Evolutionary conservation across 2,329 filamentous ascomycete genomes (phyloP), one percentile per base, ranked within the genome.

Genomic region (Arthrobotrys conoides): DNA sequence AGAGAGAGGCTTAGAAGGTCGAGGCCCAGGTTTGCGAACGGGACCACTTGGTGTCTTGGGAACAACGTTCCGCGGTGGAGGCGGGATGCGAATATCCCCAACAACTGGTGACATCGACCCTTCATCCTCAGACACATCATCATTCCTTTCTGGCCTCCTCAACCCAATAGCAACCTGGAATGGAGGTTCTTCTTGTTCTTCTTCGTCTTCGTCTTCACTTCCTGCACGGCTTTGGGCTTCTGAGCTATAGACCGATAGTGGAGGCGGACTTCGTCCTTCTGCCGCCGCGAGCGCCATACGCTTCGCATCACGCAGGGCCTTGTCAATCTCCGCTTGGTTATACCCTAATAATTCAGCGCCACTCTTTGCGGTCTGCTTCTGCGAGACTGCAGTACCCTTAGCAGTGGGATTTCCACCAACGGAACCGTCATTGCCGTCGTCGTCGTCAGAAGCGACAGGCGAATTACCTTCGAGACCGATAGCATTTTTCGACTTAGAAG

Each of bases 261-360:
- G 66, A 68, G 73, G 67, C 5, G 73, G 73, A 30, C 73, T 77
- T 20, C 73, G 49, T 22, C 73, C 73, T 49, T 77, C 73, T 53
- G 73, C 73, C 14, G 67, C 38, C 27, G 73, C 73, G 57, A 77
- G 67, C 16, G 73, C 73, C 67, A 64, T 71, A 27, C 73, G 73
- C 51, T 77, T 71, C 22, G 73, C 73, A 64, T 77, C 61, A 5
- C 59, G 73, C 22, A 77, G 49, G 22, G 73, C 73, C 53, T 68
- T 71, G 24, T 51, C 59, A 18, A 71, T 53, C 2, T 53, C 63
- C 46, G 67, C 61, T 55, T 68, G 70, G 12, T 71, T 71, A 44
- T 61, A 61, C 20, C 33, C 33, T 5, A 20, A 41, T 24, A 36
- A 46, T 12, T 46, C 51, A 46, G 67, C 38, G 1, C 22, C 55